Conservation (phyloP, 176 grass and related monocot genomes). For the Stipa capillata region DNA sequence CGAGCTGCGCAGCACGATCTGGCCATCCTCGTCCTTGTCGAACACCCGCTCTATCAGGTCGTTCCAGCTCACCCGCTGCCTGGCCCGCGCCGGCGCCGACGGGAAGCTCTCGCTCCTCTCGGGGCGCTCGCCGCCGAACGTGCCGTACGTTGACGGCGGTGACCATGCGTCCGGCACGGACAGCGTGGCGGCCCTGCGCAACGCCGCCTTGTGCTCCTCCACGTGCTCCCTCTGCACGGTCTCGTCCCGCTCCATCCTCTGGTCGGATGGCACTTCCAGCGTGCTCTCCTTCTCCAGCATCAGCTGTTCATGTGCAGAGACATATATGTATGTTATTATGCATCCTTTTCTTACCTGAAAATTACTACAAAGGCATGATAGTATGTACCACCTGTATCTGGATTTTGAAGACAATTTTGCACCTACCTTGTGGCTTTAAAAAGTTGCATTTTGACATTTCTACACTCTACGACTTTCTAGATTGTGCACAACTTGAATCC, state of each 20-base stretch:
- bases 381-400: not conserved
- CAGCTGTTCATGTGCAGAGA: constrained; percentile 31
- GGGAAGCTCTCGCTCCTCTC: constrained; percentile 45
- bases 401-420: not conserved
- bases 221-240: constrained; percentile 52
- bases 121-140: constrained; percentile 26
- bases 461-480: not conserved
- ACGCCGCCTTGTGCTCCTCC: constrained; percentile 78
- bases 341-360: not conserved
- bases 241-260: constrained; percentile 86
- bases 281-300: constrained; percentile 56
- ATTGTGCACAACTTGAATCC: not conserved
- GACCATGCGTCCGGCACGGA: constrained; percentile 51
- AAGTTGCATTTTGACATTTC: not conserved
- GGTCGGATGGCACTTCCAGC: constrained; percentile 54
- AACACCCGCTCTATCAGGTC: constrained; percentile 81
- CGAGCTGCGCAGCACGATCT: constrained; percentile 40
- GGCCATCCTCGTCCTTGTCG: constrained; percentile 55
- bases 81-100: not conserved
- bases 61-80: constrained; percentile 72
- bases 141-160: constrained; percentile 57
- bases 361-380: not conserved
- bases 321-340: not conserved
- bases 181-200: constrained; percentile 56
- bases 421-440: not conserved